Base-by-base conservation (phyloP, 1,284 basidiomycete genomes). In the Malassezia nana region DNA sequence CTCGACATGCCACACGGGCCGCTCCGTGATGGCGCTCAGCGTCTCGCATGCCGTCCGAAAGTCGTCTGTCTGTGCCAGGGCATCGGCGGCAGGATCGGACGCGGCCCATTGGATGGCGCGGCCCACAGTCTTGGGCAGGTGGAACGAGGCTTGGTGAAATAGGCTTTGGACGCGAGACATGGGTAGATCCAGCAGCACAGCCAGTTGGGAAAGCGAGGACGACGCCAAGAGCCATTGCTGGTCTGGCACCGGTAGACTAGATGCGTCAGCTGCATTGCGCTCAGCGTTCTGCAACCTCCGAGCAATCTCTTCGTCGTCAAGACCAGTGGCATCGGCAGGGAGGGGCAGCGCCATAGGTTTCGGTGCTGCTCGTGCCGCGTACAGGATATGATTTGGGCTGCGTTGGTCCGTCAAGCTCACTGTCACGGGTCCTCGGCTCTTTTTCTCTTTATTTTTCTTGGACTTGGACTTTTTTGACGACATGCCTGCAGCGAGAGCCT, bases 161-260 rank as follows among this genome's bases (percentile, higher is more conserved):
- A 55, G 59, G 16, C 62, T 56, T 13, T 57, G 63, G 8, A 67
- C 57, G 6, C 56, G 58, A 3, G 54, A 26, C 3, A 50, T 16
- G 3, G 64, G 54, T n/a, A 70, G 32, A 20, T 62, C 60, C 15
- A 71, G 53, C 43, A 73, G 43, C 8, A 55, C 56, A 6, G 67
- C 59, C 8, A 73, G 55, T 45, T 72, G 69, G 7, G 66, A 50
- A 8, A 71, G 58, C 3, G 71, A 59, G 4, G 70, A 73, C 8
- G 65, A 68, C 6, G 67, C 66, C 33, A 73, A 59, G 20, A 73
- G 57, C 70, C 70, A 73, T 22, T 64, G 59, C 35, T 71, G 68
- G 50, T 71, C 66, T 8, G 43, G 46, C 1, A 71, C 64, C 1
- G 63, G 49, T 31, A 40, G 22, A 24, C 59, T 57, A 8, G 59